Evolutionary conservation across 352 stramenopile species (phyloP).

Genomic region (Globisporangium echinulatum): DNA sequence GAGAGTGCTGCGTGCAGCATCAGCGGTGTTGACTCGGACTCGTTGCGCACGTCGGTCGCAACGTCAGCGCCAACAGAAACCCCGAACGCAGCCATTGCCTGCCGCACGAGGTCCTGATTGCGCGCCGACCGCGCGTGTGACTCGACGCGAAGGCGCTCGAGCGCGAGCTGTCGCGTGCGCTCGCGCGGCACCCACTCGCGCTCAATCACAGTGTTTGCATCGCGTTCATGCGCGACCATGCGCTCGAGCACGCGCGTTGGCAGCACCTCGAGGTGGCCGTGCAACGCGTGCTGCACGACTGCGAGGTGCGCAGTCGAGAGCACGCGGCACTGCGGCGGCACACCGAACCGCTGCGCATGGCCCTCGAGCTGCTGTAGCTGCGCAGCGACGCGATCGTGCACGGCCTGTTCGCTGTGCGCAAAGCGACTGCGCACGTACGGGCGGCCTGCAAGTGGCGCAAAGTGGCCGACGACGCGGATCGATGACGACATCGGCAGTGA

Average conservation of each 20-base stretch:
- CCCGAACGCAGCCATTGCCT: conserved; percentile 35
- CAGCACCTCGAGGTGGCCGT: conserved; percentile 53
- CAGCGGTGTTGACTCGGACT: background rate
- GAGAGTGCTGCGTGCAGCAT: too few relatives aligned
- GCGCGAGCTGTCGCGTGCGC: conserved; percentile 31
- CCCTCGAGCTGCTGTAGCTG: conserved; percentile 40
- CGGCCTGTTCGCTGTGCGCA: conserved; percentile 32
- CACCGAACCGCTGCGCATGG: conserved; percentile 35
- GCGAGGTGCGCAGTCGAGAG: conserved; percentile 42
- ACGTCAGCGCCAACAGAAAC: background rate
- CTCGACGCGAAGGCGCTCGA: conserved; percentile 34
- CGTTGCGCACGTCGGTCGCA: background rate
- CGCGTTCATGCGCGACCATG: conserved; percentile 51
- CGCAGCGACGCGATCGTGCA: conserved; percentile 30
- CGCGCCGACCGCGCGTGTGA: conserved; percentile 23
- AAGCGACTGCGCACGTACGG: conserved; percentile 45
- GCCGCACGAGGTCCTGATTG: conserved; percentile 42
- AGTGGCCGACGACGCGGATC: conserved; percentile 11
- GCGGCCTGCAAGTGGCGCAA: conserved; percentile 32
- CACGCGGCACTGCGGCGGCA: conserved; percentile 27
- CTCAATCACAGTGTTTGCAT: conserved; percentile 38
- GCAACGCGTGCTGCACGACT: conserved; percentile 47
- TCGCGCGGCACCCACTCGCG: conserved; percentile 56
- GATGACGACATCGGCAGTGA: too few relatives aligned
- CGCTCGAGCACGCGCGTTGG: conserved; percentile 41